These are phyloP conservation scores for Jaminaea rosea DNA, from an alignment of 1,284 basidiomycete genomes.

Conservation along the genomic window DNA sequence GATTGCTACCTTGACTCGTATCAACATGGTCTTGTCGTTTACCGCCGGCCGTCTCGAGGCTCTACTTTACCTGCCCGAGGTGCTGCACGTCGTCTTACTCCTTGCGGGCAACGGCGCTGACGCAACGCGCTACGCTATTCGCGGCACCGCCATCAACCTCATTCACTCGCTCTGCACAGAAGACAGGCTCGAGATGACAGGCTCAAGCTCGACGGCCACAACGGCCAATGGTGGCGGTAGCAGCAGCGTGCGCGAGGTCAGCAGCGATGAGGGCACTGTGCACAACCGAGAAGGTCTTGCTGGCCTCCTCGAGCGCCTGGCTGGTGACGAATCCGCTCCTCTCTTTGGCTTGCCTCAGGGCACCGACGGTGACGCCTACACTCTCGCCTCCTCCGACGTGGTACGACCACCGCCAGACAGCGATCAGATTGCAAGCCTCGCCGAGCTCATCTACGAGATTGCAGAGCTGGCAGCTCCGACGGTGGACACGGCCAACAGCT, in stretches of 20 bases:
- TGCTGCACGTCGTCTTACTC: conserved; percentile 36
- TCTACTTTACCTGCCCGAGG: conserved; percentile 35
- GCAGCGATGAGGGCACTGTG: neutral
- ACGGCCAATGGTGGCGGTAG: conserved; percentile 14
- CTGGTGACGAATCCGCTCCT: conserved; percentile 22
- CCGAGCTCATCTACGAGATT: conserved; percentile 31
- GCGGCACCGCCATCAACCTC: conserved; percentile 38
- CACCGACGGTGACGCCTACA: conserved; percentile 11
- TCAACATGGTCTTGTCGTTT: conserved; percentile 43
- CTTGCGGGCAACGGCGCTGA: conserved; percentile 38
- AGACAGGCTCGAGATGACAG: conserved; percentile 16
- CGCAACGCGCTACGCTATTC: conserved; percentile 31
- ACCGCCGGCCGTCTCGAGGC: conserved; percentile 30
- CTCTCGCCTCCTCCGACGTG: conserved; percentile 17
- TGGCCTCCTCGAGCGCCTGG: conserved; percentile 25
- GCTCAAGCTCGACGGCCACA: conserved; percentile 16
- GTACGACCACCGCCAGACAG: conserved; percentile 33
- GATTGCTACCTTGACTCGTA: conserved; percentile 37
- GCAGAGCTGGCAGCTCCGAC: conserved; percentile 34
- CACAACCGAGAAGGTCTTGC: conserved; percentile 6
- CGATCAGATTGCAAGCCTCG: conserved; percentile 29
- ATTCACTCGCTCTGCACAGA: conserved; percentile 43
- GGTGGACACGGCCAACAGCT: conserved; percentile 70
- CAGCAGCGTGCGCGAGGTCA: neutral
- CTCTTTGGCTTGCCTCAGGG: conserved; percentile 31